Conservation (phyloP, 169 alveolate species). For the Hammondia hammondi region DNA sequence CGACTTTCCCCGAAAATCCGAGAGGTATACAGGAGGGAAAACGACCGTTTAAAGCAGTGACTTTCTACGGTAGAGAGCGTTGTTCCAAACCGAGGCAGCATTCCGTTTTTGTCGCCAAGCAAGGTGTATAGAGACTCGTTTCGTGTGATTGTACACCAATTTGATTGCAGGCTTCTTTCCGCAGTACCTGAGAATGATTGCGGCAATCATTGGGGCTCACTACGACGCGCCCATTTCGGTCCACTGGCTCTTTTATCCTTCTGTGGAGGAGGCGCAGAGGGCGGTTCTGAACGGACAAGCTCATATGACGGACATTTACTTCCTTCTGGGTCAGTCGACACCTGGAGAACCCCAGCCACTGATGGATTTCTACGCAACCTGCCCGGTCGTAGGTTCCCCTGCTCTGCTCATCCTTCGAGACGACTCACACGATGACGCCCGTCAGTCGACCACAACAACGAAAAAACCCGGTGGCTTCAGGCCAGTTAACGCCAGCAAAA, state of each 20-base stretch:
- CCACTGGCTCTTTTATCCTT: constrained; percentile 30
- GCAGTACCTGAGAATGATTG: constrained; percentile 33
- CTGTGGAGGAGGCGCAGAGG: constrained; percentile 22
- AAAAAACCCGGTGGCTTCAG: not conserved
- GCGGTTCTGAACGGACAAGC: constrained; percentile 51
- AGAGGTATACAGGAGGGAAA: no score
- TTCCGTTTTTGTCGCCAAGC: no score
- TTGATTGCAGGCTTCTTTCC: constrained; percentile 50
- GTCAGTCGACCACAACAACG: not conserved
- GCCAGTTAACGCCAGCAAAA: not conserved
- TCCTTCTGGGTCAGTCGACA: constrained; percentile 38
- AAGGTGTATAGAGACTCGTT: no score
- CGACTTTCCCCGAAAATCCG: no score
- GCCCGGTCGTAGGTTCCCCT: constrained; percentile 53
- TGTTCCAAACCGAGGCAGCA: no score
- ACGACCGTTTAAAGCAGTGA: no score
- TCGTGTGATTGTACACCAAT: no score
- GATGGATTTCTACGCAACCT: constrained; percentile 40
- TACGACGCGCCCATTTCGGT: constrained; percentile 24
- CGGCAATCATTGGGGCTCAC: not conserved
- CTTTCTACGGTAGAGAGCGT: no score
- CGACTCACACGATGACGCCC: not conserved
- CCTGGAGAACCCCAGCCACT: constrained; percentile 56
- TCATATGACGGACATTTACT: constrained; percentile 65
- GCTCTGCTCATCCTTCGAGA: constrained; percentile 15